These are phyloP conservation scores for Letharia columbiana DNA, from an alignment of 495 filamentous ascomycete species.

Conservation along the genomic window DNA sequence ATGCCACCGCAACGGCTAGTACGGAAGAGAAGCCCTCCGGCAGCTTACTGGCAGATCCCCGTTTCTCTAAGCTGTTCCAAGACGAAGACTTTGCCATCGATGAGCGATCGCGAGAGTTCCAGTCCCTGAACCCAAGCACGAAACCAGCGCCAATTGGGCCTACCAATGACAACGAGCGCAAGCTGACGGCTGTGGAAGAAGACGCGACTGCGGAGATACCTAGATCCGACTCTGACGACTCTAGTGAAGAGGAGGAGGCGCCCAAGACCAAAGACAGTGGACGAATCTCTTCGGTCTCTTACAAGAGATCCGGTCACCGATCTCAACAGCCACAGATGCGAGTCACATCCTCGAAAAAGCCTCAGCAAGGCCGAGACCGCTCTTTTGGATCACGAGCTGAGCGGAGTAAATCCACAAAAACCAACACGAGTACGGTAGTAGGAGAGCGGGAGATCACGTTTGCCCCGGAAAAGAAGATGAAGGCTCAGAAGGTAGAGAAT, in stretches of 20 bases:
- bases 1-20: constrained; percentile 22
- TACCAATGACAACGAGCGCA: constrained; percentile 37
- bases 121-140: constrained; percentile 77
- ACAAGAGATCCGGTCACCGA: constrained; percentile 47
- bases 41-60: constrained; percentile 66
- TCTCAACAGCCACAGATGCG: constrained; percentile 51
- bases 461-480: constrained; percentile 54
- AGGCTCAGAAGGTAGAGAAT: constrained; percentile 22
- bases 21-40: constrained; percentile 26
- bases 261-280: constrained; percentile 36
- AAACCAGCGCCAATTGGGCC: constrained; percentile 29
- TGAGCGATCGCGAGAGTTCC: constrained; percentile 80
- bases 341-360: constrained; percentile 44
- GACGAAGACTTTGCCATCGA: constrained; percentile 90
- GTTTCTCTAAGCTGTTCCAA: constrained; percentile 84
- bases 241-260: constrained; percentile 37
- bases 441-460: constrained; percentile 87
- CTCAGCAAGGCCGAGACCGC: constrained; percentile 39
- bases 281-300: constrained; percentile 59
- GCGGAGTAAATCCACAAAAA: constrained; percentile 38
- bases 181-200: constrained; percentile 60
- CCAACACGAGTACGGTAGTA: constrained; percentile 47
- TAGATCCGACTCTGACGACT: constrained; percentile 31
- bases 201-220: constrained; percentile 47
- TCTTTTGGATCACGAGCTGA: constrained; percentile 66